These are phyloP conservation scores for Solanum tacnaense DNA, from an alignment of 257 asterid genomes.

Conservation along the genomic window DNA sequence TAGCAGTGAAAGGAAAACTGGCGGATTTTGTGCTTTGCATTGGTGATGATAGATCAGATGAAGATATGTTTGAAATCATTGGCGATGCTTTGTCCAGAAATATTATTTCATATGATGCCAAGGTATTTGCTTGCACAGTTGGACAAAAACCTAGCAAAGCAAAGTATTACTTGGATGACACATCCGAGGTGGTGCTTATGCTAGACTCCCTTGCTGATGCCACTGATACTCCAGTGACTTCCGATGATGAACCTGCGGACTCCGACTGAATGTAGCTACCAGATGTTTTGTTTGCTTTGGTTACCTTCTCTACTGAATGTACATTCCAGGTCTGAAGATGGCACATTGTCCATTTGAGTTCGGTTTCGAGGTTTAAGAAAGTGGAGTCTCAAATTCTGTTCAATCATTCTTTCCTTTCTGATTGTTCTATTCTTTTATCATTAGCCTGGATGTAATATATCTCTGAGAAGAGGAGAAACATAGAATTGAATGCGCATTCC, in stretches of 20 bases:
- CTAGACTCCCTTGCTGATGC: constrained; percentile 82
- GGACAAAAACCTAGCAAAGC: constrained; percentile 93
- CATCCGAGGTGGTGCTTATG: constrained; percentile 66
- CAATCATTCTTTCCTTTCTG: constrained; percentile 7
- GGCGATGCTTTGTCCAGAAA: constrained; percentile 43
- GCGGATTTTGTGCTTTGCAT: constrained; percentile 80
- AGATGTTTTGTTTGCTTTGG: constrained; percentile 18
- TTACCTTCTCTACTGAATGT: constrained; percentile 11
- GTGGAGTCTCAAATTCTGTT: constrained; percentile 14
- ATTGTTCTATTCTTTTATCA: constrained; percentile 18
- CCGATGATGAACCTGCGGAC: constrained; percentile 46
- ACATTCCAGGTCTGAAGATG: constrained; percentile 18
- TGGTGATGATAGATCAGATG: constrained; percentile 90
- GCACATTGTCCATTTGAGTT: constrained; percentile 18
- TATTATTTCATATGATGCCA: constrained; percentile 43
- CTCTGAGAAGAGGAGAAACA: not conserved
- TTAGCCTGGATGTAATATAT: constrained; percentile 3
- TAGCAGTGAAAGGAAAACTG: constrained; percentile 42
- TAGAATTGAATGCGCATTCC: not conserved
- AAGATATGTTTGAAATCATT: constrained; percentile 78
- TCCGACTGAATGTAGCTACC: constrained; percentile 24
- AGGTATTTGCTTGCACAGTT: constrained; percentile 78
- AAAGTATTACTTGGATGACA: constrained; percentile 73
- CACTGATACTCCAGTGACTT: constrained; percentile 49
- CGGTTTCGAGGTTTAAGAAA: constrained; percentile 21